These are phyloP conservation scores for Fusarium sp. DNA, from an alignment of 2,329 filamentous ascomycete genomes.

Conservation along the genomic window DNA sequence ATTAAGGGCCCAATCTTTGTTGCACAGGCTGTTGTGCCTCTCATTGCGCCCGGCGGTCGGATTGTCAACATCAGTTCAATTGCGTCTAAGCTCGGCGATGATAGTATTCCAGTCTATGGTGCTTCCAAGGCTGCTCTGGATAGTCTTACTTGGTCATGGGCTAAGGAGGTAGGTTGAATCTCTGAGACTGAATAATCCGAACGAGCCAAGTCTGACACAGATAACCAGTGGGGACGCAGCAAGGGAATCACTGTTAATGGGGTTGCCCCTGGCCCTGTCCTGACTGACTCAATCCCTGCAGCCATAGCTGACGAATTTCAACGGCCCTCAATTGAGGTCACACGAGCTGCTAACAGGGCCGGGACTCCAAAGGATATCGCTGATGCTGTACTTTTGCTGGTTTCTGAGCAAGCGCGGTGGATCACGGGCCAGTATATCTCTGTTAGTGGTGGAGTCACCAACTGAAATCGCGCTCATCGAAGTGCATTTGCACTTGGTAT, in stretches of 20 bases:
- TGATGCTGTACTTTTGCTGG: conserved; percentile 49
- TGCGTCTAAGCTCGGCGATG: conserved; percentile 32
- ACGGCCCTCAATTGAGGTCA: conserved; percentile 34
- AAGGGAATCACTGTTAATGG: conserved; percentile 61
- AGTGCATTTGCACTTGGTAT: too few relatives aligned
- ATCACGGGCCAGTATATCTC: conserved; percentile 32
- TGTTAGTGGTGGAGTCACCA: conserved; percentile 21
- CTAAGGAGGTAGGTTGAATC: conserved; percentile 51
- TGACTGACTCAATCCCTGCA: conserved; percentile 52
- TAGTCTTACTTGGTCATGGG: conserved; percentile 52
- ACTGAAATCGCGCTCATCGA: neutral
- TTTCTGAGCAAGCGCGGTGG: conserved; percentile 28
- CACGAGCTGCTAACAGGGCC: conserved; percentile 52
- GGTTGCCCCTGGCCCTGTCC: conserved; percentile 57
- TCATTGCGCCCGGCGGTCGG: conserved; percentile 55
- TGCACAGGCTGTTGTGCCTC: conserved; percentile 52
- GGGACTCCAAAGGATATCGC: conserved; percentile 59
- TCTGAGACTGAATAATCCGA: too few relatives aligned
- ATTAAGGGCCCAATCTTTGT: conserved; percentile 55
- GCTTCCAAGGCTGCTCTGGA: conserved; percentile 55
- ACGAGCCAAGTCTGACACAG: too few relatives aligned
- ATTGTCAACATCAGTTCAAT: conserved; percentile 46
- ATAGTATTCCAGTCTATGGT: conserved; percentile 33
- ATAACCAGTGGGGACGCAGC: conserved; percentile 51
- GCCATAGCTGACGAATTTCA: conserved; percentile 34